Evolutionary conservation across 495 filamentous ascomycete species (phyloP).

Genomic region (Penicillium bialowiezense): DNA sequence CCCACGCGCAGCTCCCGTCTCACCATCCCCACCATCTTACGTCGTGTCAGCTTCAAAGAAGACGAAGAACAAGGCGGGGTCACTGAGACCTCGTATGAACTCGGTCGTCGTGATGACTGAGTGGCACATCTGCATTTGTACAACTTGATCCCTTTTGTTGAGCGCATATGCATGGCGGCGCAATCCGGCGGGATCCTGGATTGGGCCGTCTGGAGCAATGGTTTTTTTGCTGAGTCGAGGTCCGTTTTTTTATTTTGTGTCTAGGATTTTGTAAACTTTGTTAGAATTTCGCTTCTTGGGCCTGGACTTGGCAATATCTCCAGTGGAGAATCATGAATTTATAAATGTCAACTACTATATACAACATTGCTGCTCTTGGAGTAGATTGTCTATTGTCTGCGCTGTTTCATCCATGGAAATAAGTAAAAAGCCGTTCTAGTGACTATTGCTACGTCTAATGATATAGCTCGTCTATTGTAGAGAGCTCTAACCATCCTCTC

Average conservation of each 20-base stretch:
- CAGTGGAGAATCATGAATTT: conserved; percentile 4
- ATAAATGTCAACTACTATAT: background rate
- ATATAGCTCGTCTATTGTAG: no score
- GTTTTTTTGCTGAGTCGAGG: conserved; percentile 9
- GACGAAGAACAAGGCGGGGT: conserved; percentile 38
- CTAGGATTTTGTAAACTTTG: conserved; percentile 17
- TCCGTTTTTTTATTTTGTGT: conserved; percentile 6
- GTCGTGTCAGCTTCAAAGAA: conserved; percentile 45
- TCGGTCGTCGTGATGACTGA: conserved; percentile 39
- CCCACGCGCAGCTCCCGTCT: conserved; percentile 34
- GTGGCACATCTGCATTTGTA: conserved; percentile 28
- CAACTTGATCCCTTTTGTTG: conserved; percentile 17
- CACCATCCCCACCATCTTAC: conserved; percentile 38
- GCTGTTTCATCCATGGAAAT: no score
- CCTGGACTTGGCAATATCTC: conserved; percentile 6
- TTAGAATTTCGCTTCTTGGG: conserved; percentile 18
- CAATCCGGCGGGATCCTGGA: conserved; percentile 26
- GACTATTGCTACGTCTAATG: no score
- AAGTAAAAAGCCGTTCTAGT: no score
- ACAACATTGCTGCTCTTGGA: background rate
- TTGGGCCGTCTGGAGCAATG: conserved; percentile 25
- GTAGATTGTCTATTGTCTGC: no score
- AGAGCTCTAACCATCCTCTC: no score
- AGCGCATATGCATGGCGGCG: conserved; percentile 31
- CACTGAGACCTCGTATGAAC: conserved; percentile 44